These are phyloP conservation scores for Neofusicoccum sp. DNA, from an alignment of 2,329 filamentous ascomycete species.

Conservation along the genomic window DNA sequence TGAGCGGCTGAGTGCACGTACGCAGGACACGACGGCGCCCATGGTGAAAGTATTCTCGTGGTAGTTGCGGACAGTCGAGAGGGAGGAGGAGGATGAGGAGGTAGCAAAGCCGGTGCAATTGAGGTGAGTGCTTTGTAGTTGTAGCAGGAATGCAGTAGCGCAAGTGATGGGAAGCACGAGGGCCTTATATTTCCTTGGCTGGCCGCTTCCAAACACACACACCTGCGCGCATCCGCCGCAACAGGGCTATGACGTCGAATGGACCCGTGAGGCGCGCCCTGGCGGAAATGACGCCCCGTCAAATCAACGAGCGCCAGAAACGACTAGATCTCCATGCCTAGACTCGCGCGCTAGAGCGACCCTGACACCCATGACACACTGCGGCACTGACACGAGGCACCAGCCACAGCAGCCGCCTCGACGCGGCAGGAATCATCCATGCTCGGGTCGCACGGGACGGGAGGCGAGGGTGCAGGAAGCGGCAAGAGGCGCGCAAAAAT, in stretches of 20 bases:
- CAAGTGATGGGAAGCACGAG: background rate
- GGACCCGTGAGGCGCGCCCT: too few species aligned
- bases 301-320: too few species aligned
- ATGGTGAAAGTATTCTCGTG: constrained; percentile 51
- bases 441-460: background rate
- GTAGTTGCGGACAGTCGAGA: background rate
- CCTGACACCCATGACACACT: constrained; percentile 8
- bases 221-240: too few species aligned
- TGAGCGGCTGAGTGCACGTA: constrained; percentile 51
- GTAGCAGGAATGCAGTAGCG: background rate
- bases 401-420: constrained; percentile 1
- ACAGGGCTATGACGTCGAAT: constrained; percentile 3
- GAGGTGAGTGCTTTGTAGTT: background rate
- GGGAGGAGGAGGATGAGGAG: background rate
- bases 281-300: constrained; percentile 6
- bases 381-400: background rate
- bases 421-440: constrained; percentile 7
- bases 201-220: too few species aligned
- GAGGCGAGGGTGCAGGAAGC: too few species aligned
- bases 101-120: too few species aligned
- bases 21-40: constrained; percentile 81
- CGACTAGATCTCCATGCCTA: too few species aligned
- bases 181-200: background rate
- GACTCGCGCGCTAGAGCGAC: background rate
- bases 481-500: background rate